Percentiles rank a stretch among this genome's conserved stretches.
phyloP scores from a whole-genome alignment of 805 yeast genomes.

The Lipomyces sp. region DNA sequence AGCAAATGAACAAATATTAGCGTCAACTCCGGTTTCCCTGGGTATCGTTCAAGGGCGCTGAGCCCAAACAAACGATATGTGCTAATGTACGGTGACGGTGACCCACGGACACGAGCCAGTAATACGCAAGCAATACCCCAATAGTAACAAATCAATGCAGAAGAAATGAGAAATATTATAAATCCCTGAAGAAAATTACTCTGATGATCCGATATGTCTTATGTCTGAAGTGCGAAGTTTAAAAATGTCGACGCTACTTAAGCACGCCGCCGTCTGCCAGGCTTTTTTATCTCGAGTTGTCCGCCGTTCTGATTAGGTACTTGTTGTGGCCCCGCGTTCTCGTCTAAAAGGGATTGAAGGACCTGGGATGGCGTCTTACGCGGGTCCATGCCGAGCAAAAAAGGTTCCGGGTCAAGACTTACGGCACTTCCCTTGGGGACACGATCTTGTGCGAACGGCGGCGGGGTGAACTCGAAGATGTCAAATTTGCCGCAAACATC shows the following conservation, averaged over 20 bases:
- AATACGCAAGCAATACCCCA: neutral
- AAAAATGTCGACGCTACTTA: neutral
- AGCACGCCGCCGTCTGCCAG: too few species aligned
- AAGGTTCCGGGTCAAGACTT: constrained; percentile 33
- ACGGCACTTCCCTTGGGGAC: constrained; percentile 24
- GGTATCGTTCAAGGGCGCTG: neutral
- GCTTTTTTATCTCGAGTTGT: neutral
- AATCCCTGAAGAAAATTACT: neutral
- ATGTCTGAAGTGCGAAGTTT: neutral
- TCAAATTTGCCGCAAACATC: constrained; percentile 35
- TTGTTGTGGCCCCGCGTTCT: neutral
- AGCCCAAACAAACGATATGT: neutral
- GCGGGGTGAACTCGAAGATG: constrained; percentile 28
- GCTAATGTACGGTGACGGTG: neutral
- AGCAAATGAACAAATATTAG: neutral
- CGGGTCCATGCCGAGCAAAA: constrained; percentile 32
- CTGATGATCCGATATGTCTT: neutral
- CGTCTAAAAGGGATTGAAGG: constrained; percentile 5
- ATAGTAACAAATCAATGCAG: neutral
- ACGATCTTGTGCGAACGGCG: constrained; percentile 19
- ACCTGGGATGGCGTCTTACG: constrained; percentile 26
- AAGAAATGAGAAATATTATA: neutral
- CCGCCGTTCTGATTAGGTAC: neutral
- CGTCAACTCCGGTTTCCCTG: neutral
- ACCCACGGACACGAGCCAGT: neutral